Evolutionary conservation across 805 yeast genomes (phyloP).

Genomic region (Sugiyamaella mastotermitis): DNA sequence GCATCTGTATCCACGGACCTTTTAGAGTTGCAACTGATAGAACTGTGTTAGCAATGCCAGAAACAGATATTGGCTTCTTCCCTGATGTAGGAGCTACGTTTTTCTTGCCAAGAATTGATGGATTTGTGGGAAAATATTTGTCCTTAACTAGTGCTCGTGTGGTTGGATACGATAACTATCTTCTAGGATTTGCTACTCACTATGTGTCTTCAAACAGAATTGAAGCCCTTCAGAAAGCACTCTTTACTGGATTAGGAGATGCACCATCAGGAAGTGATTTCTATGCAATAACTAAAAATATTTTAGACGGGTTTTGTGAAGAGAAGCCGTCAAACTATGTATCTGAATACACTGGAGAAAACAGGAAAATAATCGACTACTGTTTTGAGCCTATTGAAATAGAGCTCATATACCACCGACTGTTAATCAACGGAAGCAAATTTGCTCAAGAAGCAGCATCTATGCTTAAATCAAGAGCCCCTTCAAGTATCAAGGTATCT

Average conservation of each 20-base stretch:
- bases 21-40: slow-evolving; percentile 87
- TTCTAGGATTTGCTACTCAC: slow-evolving; percentile 86
- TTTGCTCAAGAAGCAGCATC: slow-evolving; percentile 59
- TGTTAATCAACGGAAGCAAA: slow-evolving; percentile 49
- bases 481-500: slow-evolving; percentile 70
- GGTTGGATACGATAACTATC: slow-evolving; percentile 68
- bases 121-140: slow-evolving; percentile 75
- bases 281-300: slow-evolving; percentile 55
- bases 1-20: slow-evolving; percentile 82
- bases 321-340: slow-evolving; percentile 57
- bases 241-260: slow-evolving; percentile 53
- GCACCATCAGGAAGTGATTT: slow-evolving; percentile 30
- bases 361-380: slow-evolving; percentile 58
- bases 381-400: slow-evolving; percentile 51
- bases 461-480: slow-evolving; percentile 61
- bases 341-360: slow-evolving; percentile 49
- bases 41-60: slow-evolving; percentile 95
- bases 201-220: slow-evolving; percentile 65
- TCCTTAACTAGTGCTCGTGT: slow-evolving; percentile 82
- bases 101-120: slow-evolving; percentile 76
- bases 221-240: slow-evolving; percentile 50
- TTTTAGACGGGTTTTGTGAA: slow-evolving; percentile 73
- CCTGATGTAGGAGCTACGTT: slow-evolving; percentile 95
- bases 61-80: slow-evolving; percentile 91
- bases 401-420: slow-evolving; percentile 49